Conservation (phyloP, 1,139 yeast genomes). For the Candida sojae region DNA sequence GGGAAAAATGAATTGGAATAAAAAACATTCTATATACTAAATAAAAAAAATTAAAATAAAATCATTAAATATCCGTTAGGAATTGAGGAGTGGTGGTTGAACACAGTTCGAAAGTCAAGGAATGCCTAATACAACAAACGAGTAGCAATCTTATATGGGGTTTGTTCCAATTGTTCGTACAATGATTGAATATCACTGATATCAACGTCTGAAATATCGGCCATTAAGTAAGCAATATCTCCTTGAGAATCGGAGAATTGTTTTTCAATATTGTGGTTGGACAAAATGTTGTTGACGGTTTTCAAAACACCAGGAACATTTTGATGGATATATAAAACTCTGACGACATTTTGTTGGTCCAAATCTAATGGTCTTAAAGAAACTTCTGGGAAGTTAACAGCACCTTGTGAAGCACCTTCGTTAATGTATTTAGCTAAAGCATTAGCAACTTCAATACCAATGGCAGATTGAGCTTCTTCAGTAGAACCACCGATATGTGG, state of each 20-base stretch:
- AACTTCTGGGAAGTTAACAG: slow-evolving; percentile 99
- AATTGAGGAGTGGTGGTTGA: neutral
- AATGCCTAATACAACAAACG: slow-evolving; percentile 72
- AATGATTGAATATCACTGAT: slow-evolving; percentile 79
- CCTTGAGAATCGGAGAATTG: slow-evolving; percentile 97
- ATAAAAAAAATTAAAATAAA: neutral
- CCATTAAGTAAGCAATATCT: slow-evolving; percentile 96
- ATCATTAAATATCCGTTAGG: too few species aligned
- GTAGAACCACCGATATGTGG: slow-evolving; percentile 99
- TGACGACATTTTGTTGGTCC: slow-evolving; percentile 85
- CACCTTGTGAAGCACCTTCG: slow-evolving; percentile 95
- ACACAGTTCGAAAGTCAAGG: neutral
- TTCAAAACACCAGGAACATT: slow-evolving; percentile 99
- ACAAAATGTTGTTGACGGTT: slow-evolving; percentile 93
- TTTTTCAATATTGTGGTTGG: slow-evolving; percentile 94
- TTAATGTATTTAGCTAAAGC: slow-evolving; percentile 88
- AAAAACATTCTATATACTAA: slow-evolving; percentile 1
- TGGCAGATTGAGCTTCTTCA: slow-evolving; percentile 97
- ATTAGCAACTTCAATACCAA: slow-evolving; percentile 92
- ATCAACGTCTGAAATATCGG: slow-evolving; percentile 90
- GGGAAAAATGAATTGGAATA: neutral
- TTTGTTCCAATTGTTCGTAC: slow-evolving; percentile 83
- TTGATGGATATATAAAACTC: slow-evolving; percentile 94
- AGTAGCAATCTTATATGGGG: slow-evolving; percentile 89
- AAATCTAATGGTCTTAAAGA: slow-evolving; percentile 83